These are phyloP conservation scores for Liquidambar formosana DNA, from an alignment of 164 flowering plant genomes.

Conservation along the genomic window DNA sequence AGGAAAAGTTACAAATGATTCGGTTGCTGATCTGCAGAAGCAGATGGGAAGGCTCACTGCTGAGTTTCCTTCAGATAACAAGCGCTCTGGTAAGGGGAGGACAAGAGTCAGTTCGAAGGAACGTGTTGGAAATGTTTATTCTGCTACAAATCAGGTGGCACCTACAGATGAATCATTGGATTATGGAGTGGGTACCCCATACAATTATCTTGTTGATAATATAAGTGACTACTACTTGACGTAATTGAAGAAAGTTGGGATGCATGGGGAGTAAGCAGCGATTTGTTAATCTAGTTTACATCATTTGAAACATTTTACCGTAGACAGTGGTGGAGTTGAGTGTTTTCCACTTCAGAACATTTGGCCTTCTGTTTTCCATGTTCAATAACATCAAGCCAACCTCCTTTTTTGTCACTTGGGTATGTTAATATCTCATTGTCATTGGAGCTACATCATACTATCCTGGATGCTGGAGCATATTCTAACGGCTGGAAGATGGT, in stretches of 20 bases:
- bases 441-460: slow-evolving; percentile 15
- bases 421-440: slow-evolving; percentile 27
- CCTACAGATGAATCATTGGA: slow-evolving; percentile 42
- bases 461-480: slow-evolving; percentile 23
- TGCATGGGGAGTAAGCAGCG: slow-evolving; percentile 3
- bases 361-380: slow-evolving; percentile 16
- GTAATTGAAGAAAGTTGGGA: slow-evolving; percentile 14
- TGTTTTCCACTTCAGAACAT: not conserved
- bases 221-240: slow-evolving; percentile 49
- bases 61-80: slow-evolving; percentile 69
- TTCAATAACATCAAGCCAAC: slow-evolving; percentile 22
- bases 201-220: slow-evolving; percentile 56
- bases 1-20: slow-evolving; percentile 64
- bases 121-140: slow-evolving; percentile 26
- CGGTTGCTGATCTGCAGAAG: slow-evolving; percentile 90
- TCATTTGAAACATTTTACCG: slow-evolving; percentile 15
- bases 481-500: slow-evolving; percentile 22
- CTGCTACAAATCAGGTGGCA: slow-evolving; percentile 32
- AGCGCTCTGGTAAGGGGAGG: slow-evolving; percentile 57
- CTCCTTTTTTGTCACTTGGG: slow-evolving; percentile 19
- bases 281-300: not conserved
- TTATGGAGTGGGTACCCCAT: slow-evolving; percentile 41
- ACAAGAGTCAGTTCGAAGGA: slow-evolving; percentile 42
- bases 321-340: slow-evolving; percentile 10
- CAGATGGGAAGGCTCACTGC: slow-evolving; percentile 92